Evolutionary conservation across 2,329 filamentous ascomycete genomes (phyloP).

Genomic region (Paecilomyces dactylethromorphus): DNA sequence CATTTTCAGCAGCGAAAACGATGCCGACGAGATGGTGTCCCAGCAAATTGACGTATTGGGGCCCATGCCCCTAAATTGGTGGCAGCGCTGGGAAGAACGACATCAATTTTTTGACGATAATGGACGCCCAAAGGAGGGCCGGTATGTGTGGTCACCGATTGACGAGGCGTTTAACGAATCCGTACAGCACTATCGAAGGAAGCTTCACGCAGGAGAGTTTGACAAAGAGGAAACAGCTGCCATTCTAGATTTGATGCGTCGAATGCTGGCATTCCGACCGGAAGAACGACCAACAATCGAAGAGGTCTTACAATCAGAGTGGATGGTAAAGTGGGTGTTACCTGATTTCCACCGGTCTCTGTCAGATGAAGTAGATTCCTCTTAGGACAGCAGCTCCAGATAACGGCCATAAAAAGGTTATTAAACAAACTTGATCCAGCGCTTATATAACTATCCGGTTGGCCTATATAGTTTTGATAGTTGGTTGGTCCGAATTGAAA

Average conservation of each 20-base stretch:
- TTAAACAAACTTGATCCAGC: no score
- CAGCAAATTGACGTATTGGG: slow-evolving; percentile 18
- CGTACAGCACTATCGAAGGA: slow-evolving; percentile 8
- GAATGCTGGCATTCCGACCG: slow-evolving; percentile 22
- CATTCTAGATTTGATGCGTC: slow-evolving; percentile 23
- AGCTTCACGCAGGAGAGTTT: slow-evolving; percentile 9
- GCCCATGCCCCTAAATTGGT: not conserved
- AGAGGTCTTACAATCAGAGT: slow-evolving; percentile 25
- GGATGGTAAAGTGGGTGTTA: slow-evolving; percentile 29
- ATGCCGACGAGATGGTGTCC: slow-evolving; percentile 11
- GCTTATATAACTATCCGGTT: no score
- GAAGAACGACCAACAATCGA: slow-evolving; percentile 21
- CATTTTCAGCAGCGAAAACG: slow-evolving; percentile 1
- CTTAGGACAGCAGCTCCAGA: no score
- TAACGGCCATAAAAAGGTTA: no score
- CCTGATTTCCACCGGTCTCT: slow-evolving; percentile 10
- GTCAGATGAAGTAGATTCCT: not conserved
- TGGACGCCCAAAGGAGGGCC: slow-evolving; percentile 6
- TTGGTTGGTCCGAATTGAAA: no score
- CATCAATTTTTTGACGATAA: slow-evolving; percentile 10
- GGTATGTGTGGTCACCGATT: slow-evolving; percentile 13
- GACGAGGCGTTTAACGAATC: slow-evolving; percentile 19
- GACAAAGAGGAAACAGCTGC: slow-evolving; percentile 13
- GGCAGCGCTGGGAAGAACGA: not conserved
- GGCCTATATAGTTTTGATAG: no score